Evolutionary conservation across 768 basidiomycete genomes (phyloP), one percentile per base, ranked within the genome.

Genomic region (Fomitopsis serialis): DNA sequence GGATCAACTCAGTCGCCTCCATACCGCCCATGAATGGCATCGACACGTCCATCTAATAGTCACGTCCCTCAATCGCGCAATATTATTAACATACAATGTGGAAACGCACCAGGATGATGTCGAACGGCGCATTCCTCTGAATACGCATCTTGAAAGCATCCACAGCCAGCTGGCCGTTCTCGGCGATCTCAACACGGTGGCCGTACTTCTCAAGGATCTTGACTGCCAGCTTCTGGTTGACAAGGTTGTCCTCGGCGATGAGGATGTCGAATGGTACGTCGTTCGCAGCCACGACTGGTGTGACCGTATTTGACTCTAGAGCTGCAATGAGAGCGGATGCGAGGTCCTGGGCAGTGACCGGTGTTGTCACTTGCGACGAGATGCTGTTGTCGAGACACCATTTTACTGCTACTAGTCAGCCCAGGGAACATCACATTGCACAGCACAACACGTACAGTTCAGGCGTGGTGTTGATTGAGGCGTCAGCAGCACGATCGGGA

Each of bases 1-100:
- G 83, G 56, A 98, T 97, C 53, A 92, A 75, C 58, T 93, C 87
- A 0, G 97, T 99, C 1, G 96, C 92, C 70, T 99, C 95, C 85
- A 96, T 92, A 58, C 96, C 95, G 47, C 95, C 94, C 92, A 98
- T 98, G 70, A 95, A 87, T 6, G 94, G 92, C 92, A 96, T 95
- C 11, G 94, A 97, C 13, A 97, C 88, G 63, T 98, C 95, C 96
- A 98, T 98, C 90, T 96, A n/a, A 35, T 35, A 35, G 12, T 48
- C 10, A 17, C 15, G 21, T 5, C 13, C 45, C 13, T n/a, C 17
- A 44, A 44, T 24, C n/a, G n/a, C n/a, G n/a, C n/a, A n/a, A n/a
- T n/a, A n/a, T n/a, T n/a, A n/a, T n/a, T n/a, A n/a, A n/a, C n/a
- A n/a, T n/a, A n/a, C n/a, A n/a, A 22, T 23, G 12, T 35, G 2